Evolutionary conservation across 2,329 filamentous ascomycete species (phyloP).

Genomic region (Penicillium sp.): DNA sequence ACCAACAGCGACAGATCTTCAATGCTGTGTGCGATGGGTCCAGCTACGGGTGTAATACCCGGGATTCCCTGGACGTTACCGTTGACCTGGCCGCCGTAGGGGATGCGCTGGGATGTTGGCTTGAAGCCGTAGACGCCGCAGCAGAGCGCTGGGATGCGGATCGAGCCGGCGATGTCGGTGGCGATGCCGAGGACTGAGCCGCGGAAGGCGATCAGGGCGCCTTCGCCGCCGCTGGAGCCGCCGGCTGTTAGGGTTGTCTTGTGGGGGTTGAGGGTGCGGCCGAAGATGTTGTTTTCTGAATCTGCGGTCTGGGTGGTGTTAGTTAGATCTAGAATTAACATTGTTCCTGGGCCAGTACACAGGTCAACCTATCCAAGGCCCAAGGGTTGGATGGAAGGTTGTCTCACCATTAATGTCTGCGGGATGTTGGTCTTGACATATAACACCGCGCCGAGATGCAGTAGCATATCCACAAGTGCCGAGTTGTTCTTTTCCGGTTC

Average conservation of each 20-base stretch:
- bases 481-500: conserved; percentile 20
- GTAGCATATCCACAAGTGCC: conserved; percentile 24
- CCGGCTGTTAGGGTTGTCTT: conserved; percentile 28
- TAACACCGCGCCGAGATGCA: conserved; percentile 29
- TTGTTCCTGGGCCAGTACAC: too few species aligned
- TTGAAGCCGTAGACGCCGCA: conserved; percentile 39
- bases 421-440: conserved; percentile 37
- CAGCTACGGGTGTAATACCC: conserved; percentile 18
- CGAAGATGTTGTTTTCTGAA: conserved; percentile 31
- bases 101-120: conserved; percentile 32
- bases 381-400: too few species aligned
- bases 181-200: conserved; percentile 37
- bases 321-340: too few species aligned
- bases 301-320: conserved; percentile 21
- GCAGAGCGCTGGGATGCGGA: conserved; percentile 37
- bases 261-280: conserved; percentile 30
- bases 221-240: conserved; percentile 36
- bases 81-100: conserved; percentile 27
- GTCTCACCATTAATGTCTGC: conserved; percentile 31
- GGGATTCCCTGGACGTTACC: conserved; percentile 20
- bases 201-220: conserved; percentile 35
- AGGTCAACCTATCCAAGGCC: too few species aligned
- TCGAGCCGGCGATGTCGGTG: conserved; percentile 38
- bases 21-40: conserved; percentile 22
- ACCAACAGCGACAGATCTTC: conserved; percentile 33